Percentiles rank a stretch among this genome's conserved stretches.
These are phyloP conservation scores for Paracorniculantispora psalliotae DNA, from an alignment of 2,329 filamentous ascomycete genomes.

Conservation along the genomic window DNA sequence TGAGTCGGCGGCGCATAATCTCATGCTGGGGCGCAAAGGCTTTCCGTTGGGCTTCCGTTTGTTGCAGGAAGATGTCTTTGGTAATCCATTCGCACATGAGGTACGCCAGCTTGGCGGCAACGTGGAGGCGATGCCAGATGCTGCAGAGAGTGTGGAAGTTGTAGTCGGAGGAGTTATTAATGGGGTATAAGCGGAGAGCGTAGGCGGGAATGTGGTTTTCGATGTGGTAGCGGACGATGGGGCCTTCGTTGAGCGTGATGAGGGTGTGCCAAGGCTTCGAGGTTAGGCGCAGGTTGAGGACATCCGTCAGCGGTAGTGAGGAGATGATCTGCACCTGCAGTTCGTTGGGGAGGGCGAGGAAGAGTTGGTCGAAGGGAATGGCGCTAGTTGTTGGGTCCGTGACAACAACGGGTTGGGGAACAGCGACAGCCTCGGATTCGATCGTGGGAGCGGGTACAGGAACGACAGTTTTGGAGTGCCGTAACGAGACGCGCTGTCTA, in stretches of 20 bases:
- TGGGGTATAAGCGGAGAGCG: conserved; percentile 54
- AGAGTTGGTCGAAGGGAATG: conserved; percentile 51
- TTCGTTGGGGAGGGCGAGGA: conserved; percentile 54
- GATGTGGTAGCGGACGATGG: conserved; percentile 58
- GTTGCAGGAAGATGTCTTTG: conserved; percentile 59
- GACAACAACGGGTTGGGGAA: neutral
- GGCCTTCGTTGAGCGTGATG: conserved; percentile 54
- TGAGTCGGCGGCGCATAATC: conserved; percentile 59
- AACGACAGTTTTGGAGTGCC: conserved; percentile 29
- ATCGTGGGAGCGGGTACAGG: conserved; percentile 15
- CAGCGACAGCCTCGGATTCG: neutral
- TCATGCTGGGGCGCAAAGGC: conserved; percentile 58
- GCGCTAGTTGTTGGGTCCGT: conserved; percentile 22
- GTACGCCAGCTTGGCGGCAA: conserved; percentile 57
- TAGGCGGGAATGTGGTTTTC: conserved; percentile 56
- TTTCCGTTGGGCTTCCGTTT: conserved; percentile 47
- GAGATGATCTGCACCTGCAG: conserved; percentile 59
- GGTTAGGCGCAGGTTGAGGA: conserved; percentile 53
- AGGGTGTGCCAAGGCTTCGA: conserved; percentile 57
- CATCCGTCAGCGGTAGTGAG: conserved; percentile 53
- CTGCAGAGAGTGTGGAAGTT: conserved; percentile 59
- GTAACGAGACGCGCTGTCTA: conserved; percentile 34
- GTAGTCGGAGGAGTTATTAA: conserved; percentile 40
- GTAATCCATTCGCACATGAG: conserved; percentile 61
- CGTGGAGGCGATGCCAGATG: conserved; percentile 61